Evolutionary conservation across 768 basidiomycete species (phyloP), one percentile per base, ranked within the genome.

Genomic region (Lactifluus rugatus): DNA sequence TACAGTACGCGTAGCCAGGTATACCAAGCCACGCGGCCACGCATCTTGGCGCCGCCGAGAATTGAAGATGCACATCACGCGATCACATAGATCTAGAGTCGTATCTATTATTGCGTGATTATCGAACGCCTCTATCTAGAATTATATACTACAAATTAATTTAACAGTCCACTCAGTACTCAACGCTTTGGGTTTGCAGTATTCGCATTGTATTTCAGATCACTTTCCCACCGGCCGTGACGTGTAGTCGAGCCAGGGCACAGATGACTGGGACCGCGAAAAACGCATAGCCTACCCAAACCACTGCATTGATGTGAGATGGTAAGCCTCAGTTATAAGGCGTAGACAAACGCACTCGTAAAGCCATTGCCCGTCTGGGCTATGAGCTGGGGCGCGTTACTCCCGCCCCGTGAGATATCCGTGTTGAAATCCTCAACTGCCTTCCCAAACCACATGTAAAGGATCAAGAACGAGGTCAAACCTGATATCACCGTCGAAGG

Each of bases 401-500:
- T 58, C 21, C 82, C 84, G 59, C 78, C 77, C 9, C 76, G 68
- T 25, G 72, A 61, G 52, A 90, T 82, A 52, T 75, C 80, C 45
- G 72, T 66, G 67, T 91, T 91, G 71, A 91, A 90, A 66, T 89
- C 87, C 52, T 83, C 78, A 0, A 84, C 81, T 2, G 87, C 82
- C 69, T 89, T 88, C 19, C 83, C 86, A 61, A 88, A 88, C 81
- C 84, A 88, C 80, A 91, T 86, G 60, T 85, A 81, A 53, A 86
- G 71, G 58, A 90, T 76, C 19, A 88, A 74, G 72, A 87, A 86
- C 9, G 84, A 75, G 2, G 81, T 81, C 57, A 87, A 69, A 14
- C 87, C 87, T 88, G 54, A 16, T 45, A 14, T 13, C 39, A 48
- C 19, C 34, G 42, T 59, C 23, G 14, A 41, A 36, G 11, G 16